Conservation (phyloP, 2,329 filamentous ascomycete genomes). For the Dryadomyces quercus-mongolicae region DNA sequence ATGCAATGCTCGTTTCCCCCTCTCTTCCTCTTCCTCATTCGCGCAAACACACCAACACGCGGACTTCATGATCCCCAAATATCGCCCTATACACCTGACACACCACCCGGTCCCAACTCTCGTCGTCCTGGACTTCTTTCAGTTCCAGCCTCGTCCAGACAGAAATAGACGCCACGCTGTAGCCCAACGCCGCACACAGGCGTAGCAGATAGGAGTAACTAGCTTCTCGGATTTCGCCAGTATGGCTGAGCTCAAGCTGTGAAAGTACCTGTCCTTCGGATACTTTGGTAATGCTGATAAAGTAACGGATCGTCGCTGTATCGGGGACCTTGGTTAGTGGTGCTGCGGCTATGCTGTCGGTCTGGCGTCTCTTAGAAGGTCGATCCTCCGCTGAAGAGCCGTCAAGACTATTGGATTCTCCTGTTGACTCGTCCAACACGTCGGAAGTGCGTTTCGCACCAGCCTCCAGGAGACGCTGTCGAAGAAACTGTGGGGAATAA, state of each 20-base stretch:
- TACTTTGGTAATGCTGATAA: slow-evolving; percentile 4
- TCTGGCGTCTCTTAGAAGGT: background rate
- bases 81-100: slow-evolving; percentile 1
- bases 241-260: slow-evolving; percentile 5
- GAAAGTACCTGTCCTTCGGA: background rate
- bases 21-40: background rate
- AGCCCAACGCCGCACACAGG: background rate
- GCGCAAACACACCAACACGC: slow-evolving; percentile 3
- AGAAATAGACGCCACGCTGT: background rate
- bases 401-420: background rate
- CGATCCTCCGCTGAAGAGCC: background rate
- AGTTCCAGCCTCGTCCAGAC: slow-evolving; percentile 5
- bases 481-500: background rate
- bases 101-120: slow-evolving; percentile 6
- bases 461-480: background rate
- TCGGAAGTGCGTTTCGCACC: background rate
- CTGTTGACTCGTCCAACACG: background rate
- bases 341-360: background rate
- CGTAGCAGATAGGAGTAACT: slow-evolving; percentile 3
- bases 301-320: slow-evolving; percentile 5
- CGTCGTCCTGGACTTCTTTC: slow-evolving; percentile 1
- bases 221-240: background rate
- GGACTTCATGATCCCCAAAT: slow-evolving; percentile 6
- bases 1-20: background rate
- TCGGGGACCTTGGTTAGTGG: background rate